phyloP scores from a whole-genome alignment of 2,329 filamentous ascomycete genomes.

The Exophiala mesophila region DNA sequence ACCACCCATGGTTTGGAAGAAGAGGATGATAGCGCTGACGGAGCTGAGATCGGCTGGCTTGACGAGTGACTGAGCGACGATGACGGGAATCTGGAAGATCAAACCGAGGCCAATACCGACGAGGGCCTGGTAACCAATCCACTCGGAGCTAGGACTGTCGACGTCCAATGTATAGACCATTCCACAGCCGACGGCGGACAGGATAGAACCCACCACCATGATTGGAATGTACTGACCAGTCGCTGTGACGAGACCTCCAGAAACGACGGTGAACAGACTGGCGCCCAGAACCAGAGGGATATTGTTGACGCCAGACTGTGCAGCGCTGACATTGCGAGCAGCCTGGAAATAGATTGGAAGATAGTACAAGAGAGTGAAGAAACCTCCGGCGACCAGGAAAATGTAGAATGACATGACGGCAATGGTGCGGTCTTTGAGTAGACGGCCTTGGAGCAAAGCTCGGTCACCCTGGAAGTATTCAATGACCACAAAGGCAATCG shows the following conservation, averaged over 20 bases:
- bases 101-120: conserved; percentile 30
- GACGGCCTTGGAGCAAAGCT: conserved; percentile 36
- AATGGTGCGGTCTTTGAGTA: conserved; percentile 38
- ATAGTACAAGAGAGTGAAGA: conserved; percentile 41
- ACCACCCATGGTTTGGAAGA: conserved; percentile 32
- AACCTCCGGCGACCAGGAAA: conserved; percentile 35
- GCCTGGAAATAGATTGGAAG: conserved; percentile 49
- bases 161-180: conserved; percentile 34
- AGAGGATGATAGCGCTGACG: conserved; percentile 28
- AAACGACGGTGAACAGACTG: conserved; percentile 30
- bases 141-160: conserved; percentile 28
- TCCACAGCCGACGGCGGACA: conserved; percentile 30
- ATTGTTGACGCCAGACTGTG: conserved; percentile 38
- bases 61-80: conserved; percentile 28
- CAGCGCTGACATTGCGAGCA: conserved; percentile 32
- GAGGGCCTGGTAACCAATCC: conserved; percentile 38
- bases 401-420: conserved; percentile 33
- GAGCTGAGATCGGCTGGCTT: conserved; percentile 29
- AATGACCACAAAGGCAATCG: conserved; percentile 32
- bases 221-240: conserved; percentile 29
- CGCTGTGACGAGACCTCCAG: conserved; percentile 31
- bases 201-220: conserved; percentile 25
- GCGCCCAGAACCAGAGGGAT: conserved; percentile 39
- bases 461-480: conserved; percentile 38
- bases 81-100: conserved; percentile 30